phyloP scores from a whole-genome alignment of 148 eudicot genomes.

The Limonium bicolor region DNA sequence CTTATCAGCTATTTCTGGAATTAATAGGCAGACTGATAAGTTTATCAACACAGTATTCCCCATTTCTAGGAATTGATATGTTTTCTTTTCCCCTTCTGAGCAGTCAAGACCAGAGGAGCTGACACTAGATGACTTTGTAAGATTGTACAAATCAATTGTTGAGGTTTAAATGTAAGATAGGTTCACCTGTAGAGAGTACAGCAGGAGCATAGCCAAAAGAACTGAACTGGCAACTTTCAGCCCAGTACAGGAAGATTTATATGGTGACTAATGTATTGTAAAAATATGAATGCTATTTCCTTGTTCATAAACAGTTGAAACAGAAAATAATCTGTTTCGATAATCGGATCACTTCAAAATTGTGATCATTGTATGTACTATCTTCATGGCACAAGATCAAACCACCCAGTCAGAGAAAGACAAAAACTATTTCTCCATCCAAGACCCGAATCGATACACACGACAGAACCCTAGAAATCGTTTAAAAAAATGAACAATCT shows the following conservation, averaged over 20 bases:
- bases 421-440: too few species aligned
- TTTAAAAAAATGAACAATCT: not conserved
- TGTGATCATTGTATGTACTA: too few species aligned
- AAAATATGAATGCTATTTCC: not conserved
- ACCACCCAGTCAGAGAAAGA: too few species aligned
- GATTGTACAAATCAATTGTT: slow-evolving; percentile 39
- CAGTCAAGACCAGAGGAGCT: slow-evolving; percentile 95
- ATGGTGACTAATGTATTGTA: slow-evolving; percentile 1
- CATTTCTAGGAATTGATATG: too few species aligned
- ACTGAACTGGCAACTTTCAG: not conserved
- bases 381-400: too few species aligned
- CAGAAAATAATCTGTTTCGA: too few species aligned
- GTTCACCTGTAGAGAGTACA: not conserved
- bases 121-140: slow-evolving; percentile 61
- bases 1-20: too few species aligned
- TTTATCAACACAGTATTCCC: too few species aligned
- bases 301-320: not conserved
- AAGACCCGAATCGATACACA: too few species aligned
- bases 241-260: not conserved
- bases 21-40: too few species aligned
- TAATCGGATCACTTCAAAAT: too few species aligned
- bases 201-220: not conserved
- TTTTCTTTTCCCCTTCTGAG: slow-evolving; percentile 7
- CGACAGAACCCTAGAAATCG: too few species aligned
- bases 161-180: slow-evolving; percentile 4